Evolutionary conservation across 108 stramenopile species (phyloP), one percentile per base, ranked within the genome.

Genomic region (Stephanodiscus minutulus): DNA sequence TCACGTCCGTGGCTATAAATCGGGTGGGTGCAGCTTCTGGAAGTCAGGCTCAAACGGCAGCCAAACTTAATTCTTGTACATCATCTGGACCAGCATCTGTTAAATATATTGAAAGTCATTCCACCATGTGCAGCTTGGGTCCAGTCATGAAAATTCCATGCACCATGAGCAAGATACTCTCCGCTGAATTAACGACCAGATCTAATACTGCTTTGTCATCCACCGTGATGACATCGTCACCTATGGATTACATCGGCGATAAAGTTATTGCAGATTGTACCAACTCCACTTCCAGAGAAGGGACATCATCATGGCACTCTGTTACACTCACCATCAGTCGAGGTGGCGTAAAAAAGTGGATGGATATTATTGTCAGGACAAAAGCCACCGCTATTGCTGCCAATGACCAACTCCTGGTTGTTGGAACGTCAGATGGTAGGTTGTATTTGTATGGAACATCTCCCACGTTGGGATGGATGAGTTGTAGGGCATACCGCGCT

Each of bases 401-500:
- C 9, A 80, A 63, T 50, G 47, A 79, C 8, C 39, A 65, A 13
- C 47, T 88, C 37, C 57, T 91, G 49, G 93, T 83, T 3, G 82
- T 91, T 6, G 93, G 93, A 56, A 91, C 91, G 18, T 57, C 81
- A 0, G 89, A 92, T 73, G 93, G 93, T 21, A 82, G 75, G 35
- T 35, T 94, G 21, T 87, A 91, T 52, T 65, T 92, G 7, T 94
- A 88, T 61, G 89, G 91, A 12, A 91, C 91, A 31, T 88, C 88
- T 10, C 88, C 93, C 10, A 73, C 89, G 0, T 11, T 88, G 44
- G 93, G 93, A 6, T 94, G 91, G 89, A 37, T 53, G 41, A 83
- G 85, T 72, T 79, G 80, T 18, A 67, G 62, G 18, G 88, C 89
- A 15, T 91, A 88, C 66, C 86, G 93, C 18, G 84, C 87, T 8